phyloP scores from a whole-genome alignment of 2,329 filamentous ascomycete genomes.

The Fusarium cyanostomum region DNA sequence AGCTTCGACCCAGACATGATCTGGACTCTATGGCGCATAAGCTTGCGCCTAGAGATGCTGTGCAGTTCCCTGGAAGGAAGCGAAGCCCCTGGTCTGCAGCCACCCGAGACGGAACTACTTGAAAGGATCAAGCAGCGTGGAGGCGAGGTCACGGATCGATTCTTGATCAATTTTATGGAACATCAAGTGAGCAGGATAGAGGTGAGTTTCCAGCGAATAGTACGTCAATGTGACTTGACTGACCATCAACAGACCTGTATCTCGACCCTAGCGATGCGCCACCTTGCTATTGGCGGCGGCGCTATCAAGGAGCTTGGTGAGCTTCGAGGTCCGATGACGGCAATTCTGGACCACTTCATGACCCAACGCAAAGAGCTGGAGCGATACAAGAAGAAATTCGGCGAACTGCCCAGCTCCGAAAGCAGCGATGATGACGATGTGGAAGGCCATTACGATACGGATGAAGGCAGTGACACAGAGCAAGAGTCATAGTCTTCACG shows the following conservation, averaged over 20 bases:
- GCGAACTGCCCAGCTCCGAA: slow-evolving; percentile 49
- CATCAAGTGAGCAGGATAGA: slow-evolving; percentile 97
- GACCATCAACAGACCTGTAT: slow-evolving; percentile 73
- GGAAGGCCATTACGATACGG: slow-evolving; percentile 41
- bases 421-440: slow-evolving; percentile 45
- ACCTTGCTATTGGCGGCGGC: slow-evolving; percentile 77
- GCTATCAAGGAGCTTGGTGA: slow-evolving; percentile 71
- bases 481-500: slow-evolving; percentile 34
- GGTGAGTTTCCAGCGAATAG: slow-evolving; percentile 79
- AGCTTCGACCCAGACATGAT: slow-evolving; percentile 83
- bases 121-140: slow-evolving; percentile 73
- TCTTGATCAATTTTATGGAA: slow-evolving; percentile 89
- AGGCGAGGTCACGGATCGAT: slow-evolving; percentile 87
- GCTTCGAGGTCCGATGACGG: slow-evolving; percentile 79
- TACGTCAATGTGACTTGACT: slow-evolving; percentile 22
- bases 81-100: slow-evolving; percentile 70
- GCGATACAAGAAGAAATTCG: slow-evolving; percentile 65
- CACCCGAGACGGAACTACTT: slow-evolving; percentile 84
- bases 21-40: slow-evolving; percentile 90
- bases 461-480: slow-evolving; percentile 44
- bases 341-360: slow-evolving; percentile 71
- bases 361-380: slow-evolving; percentile 71
- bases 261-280: slow-evolving; percentile 79
- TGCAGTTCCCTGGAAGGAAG: slow-evolving; percentile 86
- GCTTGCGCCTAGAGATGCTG: slow-evolving; percentile 89